Evolutionary conservation across 1,284 basidiomycete species (phyloP).

Genomic region (Ceratobasidium sp.): DNA sequence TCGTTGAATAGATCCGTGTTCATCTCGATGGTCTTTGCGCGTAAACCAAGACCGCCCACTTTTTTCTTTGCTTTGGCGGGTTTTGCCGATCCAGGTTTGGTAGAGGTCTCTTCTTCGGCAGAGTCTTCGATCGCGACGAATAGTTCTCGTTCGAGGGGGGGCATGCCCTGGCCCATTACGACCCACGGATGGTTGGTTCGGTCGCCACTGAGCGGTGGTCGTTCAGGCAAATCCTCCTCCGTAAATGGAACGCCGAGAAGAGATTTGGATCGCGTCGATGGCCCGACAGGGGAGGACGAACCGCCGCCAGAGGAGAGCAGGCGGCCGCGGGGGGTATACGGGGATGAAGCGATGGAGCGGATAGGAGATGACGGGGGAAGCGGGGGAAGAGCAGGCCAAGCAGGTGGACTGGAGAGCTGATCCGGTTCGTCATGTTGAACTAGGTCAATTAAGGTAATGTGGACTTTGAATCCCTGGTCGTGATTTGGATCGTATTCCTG

Average conservation of each 20-base stretch:
- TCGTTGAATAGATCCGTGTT: conserved; percentile 34
- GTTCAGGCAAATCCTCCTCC: conserved; percentile 23
- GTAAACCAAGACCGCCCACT: conserved; percentile 21
- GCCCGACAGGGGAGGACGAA: conserved; percentile 18
- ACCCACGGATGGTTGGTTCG: conserved; percentile 39
- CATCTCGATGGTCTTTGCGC: conserved; percentile 21
- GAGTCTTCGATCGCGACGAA: conserved; percentile 18
- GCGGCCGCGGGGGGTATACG: conserved; percentile 38
- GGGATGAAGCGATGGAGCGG: conserved; percentile 38
- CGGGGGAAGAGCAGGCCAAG: conserved; percentile 36
- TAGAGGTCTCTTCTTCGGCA: not conserved
- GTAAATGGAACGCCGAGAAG: conserved; percentile 1
- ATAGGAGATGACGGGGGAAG: conserved; percentile 42
- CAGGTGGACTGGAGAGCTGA: conserved; percentile 41
- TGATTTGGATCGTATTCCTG: conserved; percentile 44
- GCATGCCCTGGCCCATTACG: conserved; percentile 29
- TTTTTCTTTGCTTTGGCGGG: conserved; percentile 25
- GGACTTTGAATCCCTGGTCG: conserved; percentile 32
- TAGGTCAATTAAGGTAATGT: conserved; percentile 38
- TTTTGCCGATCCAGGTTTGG: not conserved
- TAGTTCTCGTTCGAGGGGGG: conserved; percentile 31
- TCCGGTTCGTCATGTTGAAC: conserved; percentile 43
- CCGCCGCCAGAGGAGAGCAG: conserved; percentile 14
- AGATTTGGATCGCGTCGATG: conserved; percentile 23
- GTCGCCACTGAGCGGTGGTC: conserved; percentile 25